Base-by-base conservation (phyloP, 441 rosid species). In the Adansonia rubrostipa region DNA sequence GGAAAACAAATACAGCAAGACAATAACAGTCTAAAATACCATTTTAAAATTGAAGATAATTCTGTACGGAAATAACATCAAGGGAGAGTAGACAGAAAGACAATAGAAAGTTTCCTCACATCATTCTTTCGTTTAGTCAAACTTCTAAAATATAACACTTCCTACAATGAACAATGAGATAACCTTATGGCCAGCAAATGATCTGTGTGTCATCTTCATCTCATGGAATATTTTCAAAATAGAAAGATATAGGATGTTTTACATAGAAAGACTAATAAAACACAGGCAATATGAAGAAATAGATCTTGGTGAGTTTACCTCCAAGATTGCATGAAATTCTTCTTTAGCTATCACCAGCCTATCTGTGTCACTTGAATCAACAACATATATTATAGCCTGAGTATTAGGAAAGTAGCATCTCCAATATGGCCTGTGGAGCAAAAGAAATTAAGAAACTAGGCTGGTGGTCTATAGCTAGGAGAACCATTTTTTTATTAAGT, bases 381-480 rank as follows among this genome's bases (percentile, higher is more conserved):
- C 91, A 57, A 95, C 99, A 81, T 95, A 95, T 58, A 95, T 92
- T 60, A 95, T 92, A 77, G 99, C 99, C 80, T 95, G 98, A 48
- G 99, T 93, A 84, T 95, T 95, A 20, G 98, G 99, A 75, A 95
- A 95, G 84, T 95, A 95, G 82, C 98, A 95, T 88, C 99, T 88
- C 99, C 99, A 95, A 81, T 95, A 95, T 68, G 99, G 99, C 87
- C 99, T 95, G 90, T 53, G 56, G 77, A 61, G 88, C 58, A 57
- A 78, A 80, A 36, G 48, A 33, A 74, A 76, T 70, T 22, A 24
- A 63, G 51, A 42, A 74, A 19, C 56, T 20, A 13, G 56, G 69
- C 9, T 7, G 15, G 44, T 74, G 14, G 77, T 42, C 71, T 79
- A 24, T 15, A 63, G 78, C 53, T 62, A 20, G 74, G 14, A 24